These are phyloP conservation scores for Pseudohalonectria lignicola DNA, from an alignment of 2,329 filamentous ascomycete species.

Conservation along the genomic window DNA sequence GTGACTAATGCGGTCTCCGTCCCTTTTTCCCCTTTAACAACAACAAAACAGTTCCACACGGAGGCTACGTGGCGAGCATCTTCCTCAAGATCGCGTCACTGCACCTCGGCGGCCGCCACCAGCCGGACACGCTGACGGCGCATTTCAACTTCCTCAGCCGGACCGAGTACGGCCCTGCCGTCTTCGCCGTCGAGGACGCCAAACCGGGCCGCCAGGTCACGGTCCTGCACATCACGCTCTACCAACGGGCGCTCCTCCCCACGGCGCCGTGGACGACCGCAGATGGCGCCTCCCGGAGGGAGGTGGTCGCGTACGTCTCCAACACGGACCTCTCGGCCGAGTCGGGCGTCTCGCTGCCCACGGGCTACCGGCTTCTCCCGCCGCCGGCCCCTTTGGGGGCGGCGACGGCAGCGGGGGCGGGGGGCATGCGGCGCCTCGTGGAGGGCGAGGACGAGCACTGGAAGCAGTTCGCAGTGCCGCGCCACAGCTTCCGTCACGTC, in stretches of 20 bases:
- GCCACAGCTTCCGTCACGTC: conserved; percentile 11
- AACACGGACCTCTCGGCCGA: conserved; percentile 20
- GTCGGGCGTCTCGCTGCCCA: conserved; percentile 17
- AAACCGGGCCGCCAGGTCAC: conserved; percentile 29
- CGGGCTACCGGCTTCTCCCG: conserved; percentile 12
- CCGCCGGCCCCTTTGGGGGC: neutral
- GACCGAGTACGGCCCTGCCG: conserved; percentile 22
- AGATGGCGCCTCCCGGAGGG: conserved; percentile 14
- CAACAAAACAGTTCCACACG: conserved; percentile 20
- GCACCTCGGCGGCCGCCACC: conserved; percentile 20
- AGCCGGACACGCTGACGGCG: conserved; percentile 25
- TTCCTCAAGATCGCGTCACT: conserved; percentile 22
- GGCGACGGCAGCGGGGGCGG: no score
- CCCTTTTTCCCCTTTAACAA: neutral
- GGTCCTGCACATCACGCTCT: conserved; percentile 28
- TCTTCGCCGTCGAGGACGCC: conserved; percentile 26
- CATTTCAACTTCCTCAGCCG: conserved; percentile 30
- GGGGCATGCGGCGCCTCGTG: neutral
- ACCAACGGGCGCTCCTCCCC: conserved; percentile 22
- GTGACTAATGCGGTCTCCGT: no score
- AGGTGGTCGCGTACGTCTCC: conserved; percentile 26
- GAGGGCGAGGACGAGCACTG: conserved; percentile 18
- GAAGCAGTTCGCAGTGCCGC: conserved; percentile 5
- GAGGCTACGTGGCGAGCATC: conserved; percentile 31
- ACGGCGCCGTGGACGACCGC: conserved; percentile 22